Base-by-base conservation (phyloP, 768 basidiomycete species). In the Kwoniella europaea region DNA sequence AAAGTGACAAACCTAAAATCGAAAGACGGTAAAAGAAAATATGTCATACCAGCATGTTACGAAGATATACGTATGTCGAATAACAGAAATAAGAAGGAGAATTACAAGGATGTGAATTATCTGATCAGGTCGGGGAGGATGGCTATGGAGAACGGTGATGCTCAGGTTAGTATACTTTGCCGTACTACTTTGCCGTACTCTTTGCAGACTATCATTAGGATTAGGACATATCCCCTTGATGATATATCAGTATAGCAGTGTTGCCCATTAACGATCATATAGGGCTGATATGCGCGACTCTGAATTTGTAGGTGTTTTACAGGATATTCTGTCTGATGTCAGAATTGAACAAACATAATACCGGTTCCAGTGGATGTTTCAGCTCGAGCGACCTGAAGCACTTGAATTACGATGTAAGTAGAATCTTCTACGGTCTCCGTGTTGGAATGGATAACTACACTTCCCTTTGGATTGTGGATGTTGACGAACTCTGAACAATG, bases 291-390 rank as follows among this genome's bases (percentile, higher is more conserved):
- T 24, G 24, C 24, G 1, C 24, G 1, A 24, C 1, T 24, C 24
- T 24, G 24, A 61, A 43, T 15, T 44, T 61, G 10, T 13, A 61
- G 59, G 29, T 41, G 7, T 61, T 61, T 24, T 61, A 43, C 44
- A 61, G 42, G 10, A 61, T 43, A 42, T 61, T 61, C 42, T 61
- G 41, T 44, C 41, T 61, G 22, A 43, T 61, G 10, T 61, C 35
- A 12, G 59, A 61, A 42, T 42, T 27, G 7, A 61, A 61, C 13
- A 61, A 43, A 22, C 13, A 9, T 9, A 42, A 42, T 12, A 61
- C 42, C 1, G 59, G 59, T 3, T 43, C n/a, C 1, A 43, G 59
- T 61, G 59, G 59, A 3, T 61, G 59, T 61, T 61, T 44, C 12
- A 15, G 15, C 16, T 43, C 59, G n/a, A 43, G 20, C 22, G 59